Base-by-base conservation (phyloP, 129 eudicot species). In the Artemisia annua region DNA sequence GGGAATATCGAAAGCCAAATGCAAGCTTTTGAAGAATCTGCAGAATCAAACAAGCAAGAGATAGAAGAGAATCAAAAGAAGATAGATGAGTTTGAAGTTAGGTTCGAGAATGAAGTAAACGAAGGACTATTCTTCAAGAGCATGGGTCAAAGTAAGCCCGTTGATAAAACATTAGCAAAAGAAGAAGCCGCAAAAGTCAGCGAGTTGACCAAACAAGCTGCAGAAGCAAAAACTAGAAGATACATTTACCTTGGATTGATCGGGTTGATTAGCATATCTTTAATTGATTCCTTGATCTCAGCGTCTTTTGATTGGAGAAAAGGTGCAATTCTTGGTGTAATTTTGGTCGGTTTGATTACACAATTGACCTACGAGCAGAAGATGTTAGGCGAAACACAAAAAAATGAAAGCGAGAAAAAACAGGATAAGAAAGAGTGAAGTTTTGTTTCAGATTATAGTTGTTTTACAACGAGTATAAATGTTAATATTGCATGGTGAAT, bases 21-120 rank as follows among this genome's bases (percentile, higher is more conserved):
- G 97, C 91, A 87, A 83, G 93, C 87, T 7, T 94, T 84, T 60
- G 97, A 94, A 78, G 98, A 88, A 81, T 81, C 97, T 5, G 57
- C 81, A 26, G 94, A 82, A 74, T 26, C 80, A 66, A 83, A 69
- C 85, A 90, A 83, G 66, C 57, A 58, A 72, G 96, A 94, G 79
- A 88, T 84, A 54, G 88, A 85, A 17, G 82, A 87, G 79, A 89
- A 77, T 32, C 83, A 89, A 62, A 78, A 81, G 77, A 81, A 73
- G 69, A 56, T 93, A 49, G 80, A 86, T 20, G 96, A 89, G 2
- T 89, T 93, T 28, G 92, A 93, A 84, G 90, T 69, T 14, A 88
- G 84, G 70, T 84, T 90, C 43, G 83, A 85, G 74, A 79, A 83
- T 43, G 92, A 83, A 11, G 77, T 86, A 66, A 89, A 89, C 56